Base-by-base conservation (phyloP, 1,284 basidiomycete species). In the Papiliotrema terrestris region DNA sequence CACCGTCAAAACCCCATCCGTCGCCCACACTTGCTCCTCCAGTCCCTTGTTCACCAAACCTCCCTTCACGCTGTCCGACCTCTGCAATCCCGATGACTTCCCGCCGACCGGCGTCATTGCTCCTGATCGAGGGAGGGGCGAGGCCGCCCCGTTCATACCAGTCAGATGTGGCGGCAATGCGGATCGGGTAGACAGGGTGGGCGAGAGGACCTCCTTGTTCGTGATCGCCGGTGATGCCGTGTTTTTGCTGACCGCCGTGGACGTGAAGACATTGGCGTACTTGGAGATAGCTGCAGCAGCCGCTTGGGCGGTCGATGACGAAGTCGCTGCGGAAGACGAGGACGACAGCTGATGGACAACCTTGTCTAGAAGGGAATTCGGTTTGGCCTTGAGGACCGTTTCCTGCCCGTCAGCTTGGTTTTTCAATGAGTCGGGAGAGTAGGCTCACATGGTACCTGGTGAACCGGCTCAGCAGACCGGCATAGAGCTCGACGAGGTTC, bases 311-410 rank as follows among this genome's bases (percentile, higher is more conserved):
- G 76, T 70, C 1, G 73, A 68, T 0, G 88, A 85, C 0, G 87
- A 85, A 0, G 80, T 79, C 6, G 64, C 9, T 81, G 81, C 17
- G 81, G 82, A 8, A 0, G 88, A 84, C 2, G 88, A 85, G 0
- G 87, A 84, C 45, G 91, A 86, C 43, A 97, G 82, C 67, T 93
- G 91, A 68, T 91, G 89, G 42, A 96, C 91, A 78, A 98, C 86
- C 35, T 93, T 87, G 70, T 96, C 91, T 63, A 98, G 90, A 78
- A 84, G 72, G 82, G 86, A 81, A 9, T 88, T 90, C 0, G 86
- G 83, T 75, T 94, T 95, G 26, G 84, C 87, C 74, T 88, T 91
- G 60, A 88, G 84, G 2, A 82, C 82, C 63, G 82, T 85, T 76
- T 88, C 84, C 85, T 89, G n/a, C 43, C 19, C 37, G n/a, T 51